Conservation (phyloP, 345 rosid species). For the Salix koriyanagi region DNA sequence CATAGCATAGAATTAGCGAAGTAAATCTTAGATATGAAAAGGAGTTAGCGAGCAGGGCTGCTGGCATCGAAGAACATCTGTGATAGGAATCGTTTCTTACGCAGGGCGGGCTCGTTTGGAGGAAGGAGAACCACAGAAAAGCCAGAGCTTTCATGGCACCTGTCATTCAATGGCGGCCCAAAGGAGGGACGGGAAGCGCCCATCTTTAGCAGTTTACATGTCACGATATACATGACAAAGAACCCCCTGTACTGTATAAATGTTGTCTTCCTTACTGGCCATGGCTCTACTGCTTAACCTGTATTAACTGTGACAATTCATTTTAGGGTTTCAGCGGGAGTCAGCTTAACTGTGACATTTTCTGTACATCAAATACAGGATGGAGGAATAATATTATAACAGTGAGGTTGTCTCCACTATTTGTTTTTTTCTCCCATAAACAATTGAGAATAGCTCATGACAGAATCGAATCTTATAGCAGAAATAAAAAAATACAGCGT, state of each 20-base stretch:
- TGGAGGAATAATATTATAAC: no score
- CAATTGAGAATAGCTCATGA: no score
- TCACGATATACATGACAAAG: not conserved
- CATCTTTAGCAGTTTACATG: not conserved
- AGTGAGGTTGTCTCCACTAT: no score
- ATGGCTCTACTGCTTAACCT: not conserved
- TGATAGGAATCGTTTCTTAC: conserved; percentile 5
- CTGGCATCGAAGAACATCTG: not conserved
- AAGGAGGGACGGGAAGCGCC: not conserved
- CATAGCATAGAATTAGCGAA: conserved; percentile 1
- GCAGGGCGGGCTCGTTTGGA: conserved; percentile 20
- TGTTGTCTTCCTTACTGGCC: not conserved
- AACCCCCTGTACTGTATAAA: not conserved
- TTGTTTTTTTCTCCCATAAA: not conserved
- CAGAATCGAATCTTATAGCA: no score
- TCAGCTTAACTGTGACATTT: not conserved
- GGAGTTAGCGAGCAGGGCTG: not conserved
- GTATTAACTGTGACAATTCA: not conserved
- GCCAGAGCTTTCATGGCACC: conserved; percentile 9
- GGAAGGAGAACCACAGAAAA: conserved; percentile 6
- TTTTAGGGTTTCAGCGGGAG: not conserved
- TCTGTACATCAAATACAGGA: no score
- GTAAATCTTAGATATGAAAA: conserved; percentile 9
- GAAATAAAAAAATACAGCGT: no score
- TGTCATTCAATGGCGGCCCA: conserved; percentile 13